Conservation (phyloP, 108 stramenopile genomes). For the Discostella pseudostelligera region DNA sequence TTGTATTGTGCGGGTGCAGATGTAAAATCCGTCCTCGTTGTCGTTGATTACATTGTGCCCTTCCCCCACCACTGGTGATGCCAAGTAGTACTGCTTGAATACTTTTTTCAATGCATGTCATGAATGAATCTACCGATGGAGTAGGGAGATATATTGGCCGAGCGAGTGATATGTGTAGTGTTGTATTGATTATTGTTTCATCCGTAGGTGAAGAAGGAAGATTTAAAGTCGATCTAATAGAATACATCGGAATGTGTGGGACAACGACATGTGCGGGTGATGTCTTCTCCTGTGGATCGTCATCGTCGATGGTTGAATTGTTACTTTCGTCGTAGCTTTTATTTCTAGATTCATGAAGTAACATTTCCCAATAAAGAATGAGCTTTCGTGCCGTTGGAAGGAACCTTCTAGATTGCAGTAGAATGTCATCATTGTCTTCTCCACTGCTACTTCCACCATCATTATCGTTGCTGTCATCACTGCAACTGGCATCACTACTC, state of each 20-base stretch:
- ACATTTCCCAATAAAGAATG: conserved; percentile 14
- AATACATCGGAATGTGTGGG: conserved; percentile 37
- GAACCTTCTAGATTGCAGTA: conserved; percentile 10
- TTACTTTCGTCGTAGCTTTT: background rate
- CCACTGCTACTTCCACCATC: conserved; percentile 13
- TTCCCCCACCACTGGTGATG: background rate
- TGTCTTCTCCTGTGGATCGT: background rate
- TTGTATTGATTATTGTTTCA: background rate
- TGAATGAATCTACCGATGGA: conserved; percentile 37
- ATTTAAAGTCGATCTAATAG: background rate
- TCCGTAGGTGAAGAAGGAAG: background rate
- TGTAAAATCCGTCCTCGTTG: conserved; percentile 12
- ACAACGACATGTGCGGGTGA: conserved; percentile 11
- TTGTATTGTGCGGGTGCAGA: conserved; percentile 21
- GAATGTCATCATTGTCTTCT: conserved; percentile 7
- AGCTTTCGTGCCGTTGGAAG: conserved; percentile 21
- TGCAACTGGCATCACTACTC: background rate
- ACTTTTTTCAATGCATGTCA: conserved; percentile 22
- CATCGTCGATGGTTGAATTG: conserved; percentile 6
- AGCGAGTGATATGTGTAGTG: conserved; percentile 28
- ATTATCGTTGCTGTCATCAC: conserved; percentile 8
- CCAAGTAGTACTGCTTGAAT: conserved; percentile 10
- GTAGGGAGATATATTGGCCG: conserved; percentile 38
- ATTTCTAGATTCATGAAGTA: conserved; percentile 4
- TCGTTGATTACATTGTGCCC: background rate